These are phyloP conservation scores for Xylaria flabelliformis DNA, from an alignment of 495 filamentous ascomycete genomes.

Conservation along the genomic window DNA sequence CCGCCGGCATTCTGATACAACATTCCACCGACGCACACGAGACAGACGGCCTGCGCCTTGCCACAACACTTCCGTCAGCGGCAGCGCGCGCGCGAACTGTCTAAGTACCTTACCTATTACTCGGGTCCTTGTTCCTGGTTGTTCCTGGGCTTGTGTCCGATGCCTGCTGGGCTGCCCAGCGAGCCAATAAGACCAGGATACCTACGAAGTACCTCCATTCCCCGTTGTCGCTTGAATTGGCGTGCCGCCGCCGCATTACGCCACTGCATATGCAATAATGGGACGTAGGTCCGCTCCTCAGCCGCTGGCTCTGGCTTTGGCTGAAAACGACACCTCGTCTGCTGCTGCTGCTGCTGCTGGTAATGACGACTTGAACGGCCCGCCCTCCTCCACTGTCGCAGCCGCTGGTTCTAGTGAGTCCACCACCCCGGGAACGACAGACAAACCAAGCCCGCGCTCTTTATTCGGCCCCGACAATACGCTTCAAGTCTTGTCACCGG, in stretches of 20 bases:
- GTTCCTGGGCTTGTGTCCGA: constrained; percentile 14
- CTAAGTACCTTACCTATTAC: not conserved
- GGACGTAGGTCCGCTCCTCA: constrained; percentile 60
- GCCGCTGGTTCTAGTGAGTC: constrained; percentile 32
- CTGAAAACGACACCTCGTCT: constrained; percentile 41
- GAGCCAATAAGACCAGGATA: constrained; percentile 27
- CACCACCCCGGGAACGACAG: constrained; percentile 27
- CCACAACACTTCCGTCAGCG: constrained; percentile 18
- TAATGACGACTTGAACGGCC: constrained; percentile 26
- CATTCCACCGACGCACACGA: constrained; percentile 30
- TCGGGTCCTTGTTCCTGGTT: not conserved
- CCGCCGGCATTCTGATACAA: constrained; percentile 27
- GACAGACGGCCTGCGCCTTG: constrained; percentile 23
- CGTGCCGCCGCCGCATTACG: constrained; percentile 21
- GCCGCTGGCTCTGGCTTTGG: constrained; percentile 58
- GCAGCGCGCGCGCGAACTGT: constrained; percentile 7
- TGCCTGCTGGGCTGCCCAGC: constrained; percentile 21
- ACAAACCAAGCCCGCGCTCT: constrained; percentile 38
- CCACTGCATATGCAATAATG: constrained; percentile 48
- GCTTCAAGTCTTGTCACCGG: constrained; percentile 44
- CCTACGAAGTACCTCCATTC: constrained; percentile 12
- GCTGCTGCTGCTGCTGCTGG: constrained; percentile 26
- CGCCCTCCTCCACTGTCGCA: constrained; percentile 7
- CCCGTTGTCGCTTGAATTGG: constrained; percentile 23
- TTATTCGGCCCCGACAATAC: constrained; percentile 36